Percentiles rank a stretch among this genome's conserved stretches.
These are phyloP conservation scores for Trichoderma endophyticum DNA, from an alignment of 2,329 filamentous ascomycete species.

Conservation along the genomic window DNA sequence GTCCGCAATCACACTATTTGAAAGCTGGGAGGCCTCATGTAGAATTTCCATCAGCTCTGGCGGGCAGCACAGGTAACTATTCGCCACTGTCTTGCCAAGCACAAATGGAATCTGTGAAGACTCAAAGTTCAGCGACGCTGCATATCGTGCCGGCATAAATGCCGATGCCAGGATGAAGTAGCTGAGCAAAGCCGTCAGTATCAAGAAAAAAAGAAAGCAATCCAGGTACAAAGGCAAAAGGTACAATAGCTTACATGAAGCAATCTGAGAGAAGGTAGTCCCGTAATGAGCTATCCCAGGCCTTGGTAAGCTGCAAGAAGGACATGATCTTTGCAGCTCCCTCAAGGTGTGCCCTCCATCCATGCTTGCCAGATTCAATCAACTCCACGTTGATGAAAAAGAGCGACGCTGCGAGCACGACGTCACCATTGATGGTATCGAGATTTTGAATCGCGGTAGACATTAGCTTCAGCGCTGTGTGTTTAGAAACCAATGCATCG, in stretches of 20 bases:
- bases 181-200: slow-evolving; percentile 24
- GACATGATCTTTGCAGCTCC: slow-evolving; percentile 45
- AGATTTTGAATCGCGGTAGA: slow-evolving; percentile 39
- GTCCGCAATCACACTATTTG: slow-evolving; percentile 28
- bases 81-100: slow-evolving; percentile 39
- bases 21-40: slow-evolving; percentile 41
- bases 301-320: slow-evolving; percentile 34
- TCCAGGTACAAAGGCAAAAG: no score
- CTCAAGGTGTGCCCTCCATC: slow-evolving; percentile 47
- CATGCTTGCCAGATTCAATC: slow-evolving; percentile 47
- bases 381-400: slow-evolving; percentile 52
- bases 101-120: slow-evolving; percentile 37
- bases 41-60: slow-evolving; percentile 44
- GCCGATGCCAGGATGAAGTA: slow-evolving; percentile 47
- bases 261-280: slow-evolving; percentile 49
- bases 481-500: slow-evolving; percentile 46
- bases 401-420: slow-evolving; percentile 45
- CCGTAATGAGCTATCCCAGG: slow-evolving; percentile 36
- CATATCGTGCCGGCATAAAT: slow-evolving; percentile 37
- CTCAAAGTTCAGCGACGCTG: slow-evolving; percentile 34
- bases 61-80: slow-evolving; percentile 48
- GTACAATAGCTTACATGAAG: slow-evolving; percentile 37
- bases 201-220: background rate
- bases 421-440: slow-evolving; percentile 37
- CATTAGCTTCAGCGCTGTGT: slow-evolving; percentile 43